A percentile compares a stretch with the other conserved stretches of the same genome.
These are phyloP conservation scores for Metschnikowia borealis DNA, from an alignment of 805 yeast species.

Conservation along the genomic window DNA sequence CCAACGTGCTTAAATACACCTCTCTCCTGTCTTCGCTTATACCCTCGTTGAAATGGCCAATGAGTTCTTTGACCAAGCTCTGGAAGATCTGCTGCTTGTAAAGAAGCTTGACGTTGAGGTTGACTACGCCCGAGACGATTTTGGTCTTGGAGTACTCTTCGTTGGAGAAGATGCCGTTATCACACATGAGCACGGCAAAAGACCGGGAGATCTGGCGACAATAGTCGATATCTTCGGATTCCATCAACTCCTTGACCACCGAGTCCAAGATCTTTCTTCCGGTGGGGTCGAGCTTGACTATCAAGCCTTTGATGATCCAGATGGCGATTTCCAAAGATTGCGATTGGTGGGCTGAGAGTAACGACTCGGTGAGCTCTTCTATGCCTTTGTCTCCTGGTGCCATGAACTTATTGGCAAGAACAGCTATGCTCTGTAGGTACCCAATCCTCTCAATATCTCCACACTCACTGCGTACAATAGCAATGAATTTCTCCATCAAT, in stretches of 20 bases:
- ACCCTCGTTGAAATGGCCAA: constrained; percentile 37
- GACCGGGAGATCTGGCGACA: constrained; percentile 41
- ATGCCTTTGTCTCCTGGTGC: constrained; percentile 11
- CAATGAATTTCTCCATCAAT: constrained; percentile 25
- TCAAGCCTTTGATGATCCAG: constrained; percentile 72
- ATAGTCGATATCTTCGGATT: constrained; percentile 25
- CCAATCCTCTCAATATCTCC: constrained; percentile 22
- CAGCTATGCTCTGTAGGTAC: constrained; percentile 51
- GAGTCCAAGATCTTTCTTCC: constrained; percentile 24
- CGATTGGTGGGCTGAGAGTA: constrained; percentile 6
- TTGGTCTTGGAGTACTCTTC: constrained; percentile 26
- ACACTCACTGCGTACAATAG: constrained; percentile 24
- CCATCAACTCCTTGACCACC: constrained; percentile 23
- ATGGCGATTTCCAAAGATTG: constrained; percentile 48
- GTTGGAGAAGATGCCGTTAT: constrained; percentile 56
- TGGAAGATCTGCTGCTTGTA: constrained; percentile 81
- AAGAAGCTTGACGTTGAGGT: constrained; percentile 58
- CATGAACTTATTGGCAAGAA: constrained; percentile 48
- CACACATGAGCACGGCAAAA: constrained; percentile 64
- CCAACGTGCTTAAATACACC: constrained; percentile 60
- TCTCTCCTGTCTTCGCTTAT: constrained; percentile 32
- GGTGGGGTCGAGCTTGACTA: constrained; percentile 49
- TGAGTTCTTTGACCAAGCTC: constrained; percentile 51
- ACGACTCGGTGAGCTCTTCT: neutral
- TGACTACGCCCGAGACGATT: constrained; percentile 42